Conservation (phyloP, 371 early-diverging fungal species). For the Cladochytrium tenue region DNA sequence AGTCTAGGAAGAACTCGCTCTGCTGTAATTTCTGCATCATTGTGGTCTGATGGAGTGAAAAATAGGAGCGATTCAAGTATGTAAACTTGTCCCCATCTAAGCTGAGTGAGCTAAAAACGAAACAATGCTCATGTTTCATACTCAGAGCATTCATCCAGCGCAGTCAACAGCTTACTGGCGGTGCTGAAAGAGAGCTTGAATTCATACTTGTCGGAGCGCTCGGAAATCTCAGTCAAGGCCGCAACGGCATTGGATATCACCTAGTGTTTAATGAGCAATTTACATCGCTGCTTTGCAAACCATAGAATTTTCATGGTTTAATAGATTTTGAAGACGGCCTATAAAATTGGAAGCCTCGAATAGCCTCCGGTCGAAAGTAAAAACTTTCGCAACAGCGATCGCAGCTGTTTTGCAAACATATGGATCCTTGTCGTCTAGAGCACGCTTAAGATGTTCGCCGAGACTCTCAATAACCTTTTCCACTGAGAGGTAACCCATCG, state of each 20-base stretch:
- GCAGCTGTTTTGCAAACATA: conserved; percentile 65
- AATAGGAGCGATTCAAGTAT: conserved; percentile 84
- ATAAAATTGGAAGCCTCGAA: conserved; percentile 84
- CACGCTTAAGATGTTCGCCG: conserved; percentile 55
- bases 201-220: conserved; percentile 75
- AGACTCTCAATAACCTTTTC: conserved; percentile 92
- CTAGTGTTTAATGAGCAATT: conserved; percentile 32
- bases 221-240: conserved; percentile 91
- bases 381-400: conserved; percentile 88
- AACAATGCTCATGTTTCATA: too few species aligned
- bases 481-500: conserved; percentile 94
- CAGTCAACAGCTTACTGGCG: conserved; percentile 86
- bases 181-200: conserved; percentile 78
- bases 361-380: conserved; percentile 72
- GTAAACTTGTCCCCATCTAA: conserved; percentile 95
- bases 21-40: conserved; percentile 87
- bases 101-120: too few species aligned
- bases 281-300: conserved; percentile 42
- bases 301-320: conserved; percentile 92
- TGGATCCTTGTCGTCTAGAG: conserved; percentile 56
- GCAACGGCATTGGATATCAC: conserved; percentile 95
- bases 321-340: conserved; percentile 78
- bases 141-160: conserved; percentile 96
- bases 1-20: conserved; percentile 92
- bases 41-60: conserved; percentile 77